phyloP scores from a whole-genome alignment of 345 rosid species.

The Rubroshorea leprosula region DNA sequence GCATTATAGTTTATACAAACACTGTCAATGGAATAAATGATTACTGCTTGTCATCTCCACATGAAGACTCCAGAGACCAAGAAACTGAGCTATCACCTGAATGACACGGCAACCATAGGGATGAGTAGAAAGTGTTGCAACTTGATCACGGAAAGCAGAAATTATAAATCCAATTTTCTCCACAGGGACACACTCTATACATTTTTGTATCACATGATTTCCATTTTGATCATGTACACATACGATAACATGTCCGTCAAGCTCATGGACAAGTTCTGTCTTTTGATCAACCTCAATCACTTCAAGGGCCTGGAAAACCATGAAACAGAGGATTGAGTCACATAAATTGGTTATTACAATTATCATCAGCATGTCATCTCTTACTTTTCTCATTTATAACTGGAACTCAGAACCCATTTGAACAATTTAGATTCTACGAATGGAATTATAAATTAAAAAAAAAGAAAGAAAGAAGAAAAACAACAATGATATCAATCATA shows the following conservation, averaged over 20 bases:
- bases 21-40: neutral
- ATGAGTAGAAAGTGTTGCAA: constrained; percentile 78
- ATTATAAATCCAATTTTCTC: constrained; percentile 73
- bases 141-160: constrained; percentile 81
- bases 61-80: constrained; percentile 5
- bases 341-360: no score
- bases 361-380: no score
- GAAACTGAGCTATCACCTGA: constrained; percentile 47
- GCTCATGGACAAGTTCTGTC: constrained; percentile 64
- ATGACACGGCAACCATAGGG: constrained; percentile 99
- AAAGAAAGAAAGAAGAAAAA: no score
- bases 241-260: constrained; percentile 83
- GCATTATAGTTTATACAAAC: constrained; percentile 2
- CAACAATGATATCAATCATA: no score
- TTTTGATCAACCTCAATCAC: constrained; percentile 93
- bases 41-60: constrained; percentile 7
- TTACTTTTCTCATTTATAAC: no score
- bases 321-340: neutral
- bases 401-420: no score
- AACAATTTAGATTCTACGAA: no score
- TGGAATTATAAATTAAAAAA: no score
- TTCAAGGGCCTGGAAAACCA: constrained; percentile 73
- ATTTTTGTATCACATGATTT: constrained; percentile 95
- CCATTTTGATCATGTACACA: constrained; percentile 98
- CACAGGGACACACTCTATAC: constrained; percentile 76